A percentile compares a stretch with the other conserved stretches of the same genome.
phyloP scores from a whole-genome alignment of 768 basidiomycete genomes.

The Mycena alexandri region DNA sequence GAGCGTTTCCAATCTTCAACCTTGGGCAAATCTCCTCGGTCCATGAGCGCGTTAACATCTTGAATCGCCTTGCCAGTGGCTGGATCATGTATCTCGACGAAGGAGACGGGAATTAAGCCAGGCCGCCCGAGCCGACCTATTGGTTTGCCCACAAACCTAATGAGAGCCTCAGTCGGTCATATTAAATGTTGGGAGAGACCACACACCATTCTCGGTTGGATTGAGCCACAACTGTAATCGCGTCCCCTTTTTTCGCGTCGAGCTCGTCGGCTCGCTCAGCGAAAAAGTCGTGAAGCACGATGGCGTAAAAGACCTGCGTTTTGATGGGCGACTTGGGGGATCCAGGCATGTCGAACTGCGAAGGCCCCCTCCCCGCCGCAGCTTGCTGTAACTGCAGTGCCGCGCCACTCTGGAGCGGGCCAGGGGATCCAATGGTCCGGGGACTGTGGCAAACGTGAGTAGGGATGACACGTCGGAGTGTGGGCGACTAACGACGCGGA shows the following conservation, averaged over 20 bases:
- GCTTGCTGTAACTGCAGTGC: conserved; percentile 37
- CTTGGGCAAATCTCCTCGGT: conserved; percentile 88
- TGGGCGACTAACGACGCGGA: conserved; percentile 65
- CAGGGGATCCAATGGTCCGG: conserved; percentile 26
- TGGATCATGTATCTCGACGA: conserved; percentile 97
- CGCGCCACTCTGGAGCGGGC: conserved; percentile 31
- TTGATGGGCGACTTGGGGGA: conserved; percentile 49
- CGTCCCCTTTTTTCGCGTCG: conserved; percentile 93
- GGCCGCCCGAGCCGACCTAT: conserved; percentile 96
- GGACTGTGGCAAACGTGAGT: conserved; percentile 28
- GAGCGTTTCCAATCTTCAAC: conserved; percentile 99
- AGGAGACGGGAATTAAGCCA: conserved; percentile 96
- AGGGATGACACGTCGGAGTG: conserved; percentile 13
- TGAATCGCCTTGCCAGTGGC: conserved; percentile 82
- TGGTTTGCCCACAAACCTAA: conserved; percentile 51
- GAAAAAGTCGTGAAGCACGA: conserved; percentile 94
- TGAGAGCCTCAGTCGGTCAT: too few species aligned
- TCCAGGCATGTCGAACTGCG: conserved; percentile 36
- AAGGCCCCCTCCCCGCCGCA: conserved; percentile 8
- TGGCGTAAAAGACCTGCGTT: conserved; percentile 88
- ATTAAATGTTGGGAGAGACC: conserved; percentile 61
- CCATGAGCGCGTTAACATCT: conserved; percentile 84
- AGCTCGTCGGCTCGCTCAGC: conserved; percentile 98
- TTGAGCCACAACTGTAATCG: conserved; percentile 97
- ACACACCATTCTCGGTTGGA: conserved; percentile 99